Percentiles rank a stretch among this genome's conserved stretches.
Evolutionary conservation across 169 alveolate species (phyloP).

Genomic region (Nephromyces sp.): DNA sequence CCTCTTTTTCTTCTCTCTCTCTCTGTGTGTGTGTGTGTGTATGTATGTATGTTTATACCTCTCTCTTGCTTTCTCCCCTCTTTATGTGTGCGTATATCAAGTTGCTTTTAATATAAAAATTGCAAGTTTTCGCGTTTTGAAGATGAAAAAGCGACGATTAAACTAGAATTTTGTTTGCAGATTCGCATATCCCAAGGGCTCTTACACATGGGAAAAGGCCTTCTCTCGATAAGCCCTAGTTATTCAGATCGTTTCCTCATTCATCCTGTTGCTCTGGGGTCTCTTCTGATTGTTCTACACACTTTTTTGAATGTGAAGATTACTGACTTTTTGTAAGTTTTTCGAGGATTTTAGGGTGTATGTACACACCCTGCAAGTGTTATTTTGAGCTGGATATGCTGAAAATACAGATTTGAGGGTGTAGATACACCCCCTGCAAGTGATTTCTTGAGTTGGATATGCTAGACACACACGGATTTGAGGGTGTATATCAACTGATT

Average conservation of each 20-base stretch:
- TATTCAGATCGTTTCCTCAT: slow-evolving; percentile 89
- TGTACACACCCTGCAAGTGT: too few species aligned
- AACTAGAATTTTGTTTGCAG: background rate
- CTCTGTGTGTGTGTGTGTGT: background rate
- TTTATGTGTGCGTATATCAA: background rate
- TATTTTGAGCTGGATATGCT: too few species aligned
- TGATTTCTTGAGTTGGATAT: too few species aligned
- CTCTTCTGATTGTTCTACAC: slow-evolving; percentile 77
- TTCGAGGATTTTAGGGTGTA: too few species aligned
- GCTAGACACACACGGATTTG: too few species aligned
- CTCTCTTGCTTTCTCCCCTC: background rate
- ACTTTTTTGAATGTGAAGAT: slow-evolving; percentile 78
- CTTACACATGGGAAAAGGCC: slow-evolving; percentile 91
- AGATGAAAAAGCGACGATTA: too few species aligned
- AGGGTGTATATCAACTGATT: too few species aligned
- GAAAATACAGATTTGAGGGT: too few species aligned
- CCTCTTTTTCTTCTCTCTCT: background rate
- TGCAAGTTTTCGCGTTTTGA: background rate
- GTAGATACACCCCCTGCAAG: too few species aligned
- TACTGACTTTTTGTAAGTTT: too few species aligned
- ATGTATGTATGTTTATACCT: background rate
- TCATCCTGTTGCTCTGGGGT: slow-evolving; percentile 84
- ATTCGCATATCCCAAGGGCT: slow-evolving; percentile 58
- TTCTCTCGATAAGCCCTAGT: slow-evolving; percentile 86
- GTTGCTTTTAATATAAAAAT: background rate